Evolutionary conservation across 148 eudicot species (phyloP).

Genomic region (Dianthus caryophyllus): DNA sequence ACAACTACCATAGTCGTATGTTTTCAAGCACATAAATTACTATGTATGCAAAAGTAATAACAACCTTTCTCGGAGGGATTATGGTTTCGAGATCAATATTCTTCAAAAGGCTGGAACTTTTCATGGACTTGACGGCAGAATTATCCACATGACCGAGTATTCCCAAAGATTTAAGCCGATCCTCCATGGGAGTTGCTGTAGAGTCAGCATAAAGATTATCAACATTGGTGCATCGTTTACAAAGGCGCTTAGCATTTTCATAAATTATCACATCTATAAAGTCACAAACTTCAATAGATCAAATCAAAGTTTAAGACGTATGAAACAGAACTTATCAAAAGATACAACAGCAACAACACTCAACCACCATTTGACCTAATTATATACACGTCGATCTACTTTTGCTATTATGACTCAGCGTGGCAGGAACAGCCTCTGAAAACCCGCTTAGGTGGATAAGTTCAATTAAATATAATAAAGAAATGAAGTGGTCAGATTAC

Average conservation of each 20-base stretch:
- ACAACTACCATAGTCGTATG: background rate
- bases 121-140: conserved; percentile 24
- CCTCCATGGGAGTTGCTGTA: conserved; percentile 58
- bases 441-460: too few relatives aligned
- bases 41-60: background rate
- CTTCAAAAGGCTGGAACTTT: conserved; percentile 36
- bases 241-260: background rate
- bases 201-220: conserved; percentile 29
- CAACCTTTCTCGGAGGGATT: conserved; percentile 64
- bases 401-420: too few relatives aligned
- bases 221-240: conserved; percentile 25
- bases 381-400: background rate
- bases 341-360: background rate
- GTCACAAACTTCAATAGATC: too few relatives aligned
- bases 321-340: background rate
- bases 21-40: background rate
- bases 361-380: background rate
- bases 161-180: conserved; percentile 59
- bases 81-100: conserved; percentile 52
- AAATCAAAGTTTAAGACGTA: background rate
- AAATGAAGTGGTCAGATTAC: background rate
- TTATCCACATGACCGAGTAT: conserved; percentile 40
- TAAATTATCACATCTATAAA: background rate
- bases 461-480: background rate
- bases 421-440: too few relatives aligned